Evolutionary conservation across 2,329 filamentous ascomycete genomes (phyloP).

Genomic region (Basipetospora chlamydospora): DNA sequence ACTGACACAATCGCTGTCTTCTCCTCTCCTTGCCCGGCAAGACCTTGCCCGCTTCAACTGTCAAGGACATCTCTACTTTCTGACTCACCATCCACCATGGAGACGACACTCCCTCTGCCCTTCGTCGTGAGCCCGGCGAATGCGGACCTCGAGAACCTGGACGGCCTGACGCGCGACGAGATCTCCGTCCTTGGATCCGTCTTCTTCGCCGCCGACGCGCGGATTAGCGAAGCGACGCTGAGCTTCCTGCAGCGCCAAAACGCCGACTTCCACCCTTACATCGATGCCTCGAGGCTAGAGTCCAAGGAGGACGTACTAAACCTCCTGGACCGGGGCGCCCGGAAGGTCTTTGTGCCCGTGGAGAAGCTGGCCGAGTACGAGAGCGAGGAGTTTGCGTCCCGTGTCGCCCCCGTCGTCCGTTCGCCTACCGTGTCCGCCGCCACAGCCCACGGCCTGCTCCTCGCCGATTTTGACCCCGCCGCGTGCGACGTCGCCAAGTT

Average conservation of each 20-base stretch:
- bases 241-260: slow-evolving; percentile 30
- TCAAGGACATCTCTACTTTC: not conserved
- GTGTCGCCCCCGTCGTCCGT: slow-evolving; percentile 38
- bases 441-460: slow-evolving; percentile 35
- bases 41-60: no score
- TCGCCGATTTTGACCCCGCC: slow-evolving; percentile 35
- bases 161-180: slow-evolving; percentile 41
- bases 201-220: slow-evolving; percentile 33
- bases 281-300: slow-evolving; percentile 59
- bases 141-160: slow-evolving; percentile 30
- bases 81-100: slow-evolving; percentile 29
- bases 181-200: slow-evolving; percentile 43
- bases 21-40: not conserved
- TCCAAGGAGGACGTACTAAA: slow-evolving; percentile 60
- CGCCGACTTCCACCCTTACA: slow-evolving; percentile 46
- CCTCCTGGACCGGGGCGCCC: slow-evolving; percentile 72
- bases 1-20: no score
- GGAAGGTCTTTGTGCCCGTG: slow-evolving; percentile 67
- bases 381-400: slow-evolving; percentile 36
- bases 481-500: slow-evolving; percentile 26
- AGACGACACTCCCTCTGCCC: slow-evolving; percentile 48
- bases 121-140: slow-evolving; percentile 45
- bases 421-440: slow-evolving; percentile 29
- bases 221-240: not conserved
- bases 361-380: slow-evolving; percentile 46